Evolutionary conservation across 2,329 filamentous ascomycete species (phyloP), one percentile per base, ranked within the genome.

Genomic region (Aspergillus udagawae): DNA sequence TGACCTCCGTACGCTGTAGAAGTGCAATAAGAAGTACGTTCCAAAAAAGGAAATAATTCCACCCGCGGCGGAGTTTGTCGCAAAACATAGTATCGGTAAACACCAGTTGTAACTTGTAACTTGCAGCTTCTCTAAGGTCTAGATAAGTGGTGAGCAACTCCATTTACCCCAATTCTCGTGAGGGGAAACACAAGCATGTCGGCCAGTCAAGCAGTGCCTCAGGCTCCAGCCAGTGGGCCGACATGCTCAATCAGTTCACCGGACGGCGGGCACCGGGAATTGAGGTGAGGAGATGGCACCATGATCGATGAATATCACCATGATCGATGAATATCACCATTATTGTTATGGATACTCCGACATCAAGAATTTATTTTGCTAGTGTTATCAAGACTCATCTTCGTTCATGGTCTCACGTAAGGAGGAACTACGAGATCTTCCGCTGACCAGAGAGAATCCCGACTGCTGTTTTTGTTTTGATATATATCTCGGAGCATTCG

Each of bases 121-220:
- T 29, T 29, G 28, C 28, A 29, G 28, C 28, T 38, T 7, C 14
- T 38, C 12, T 38, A 7, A 17, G 32, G 32, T 14, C 14, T 6
- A 25, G 8, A 35, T 32, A 45, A 32, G 10, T 29, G 27, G 27
- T 42, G 48, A 49, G 35, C 41, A 14, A 42, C 51, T 47, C 41
- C 49, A 48, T 53, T 63, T 70, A 68, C 68, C 65, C 68, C 67
- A 67, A 70, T 54, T 66, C 51, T 55, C 61, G 67, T 70, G 68
- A 70, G 68, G 68, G 67, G 68, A 67, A 67, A 56, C 21, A 55
- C 14, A 45, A 29, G 32, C 52, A 52, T 48, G 38, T 44, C 8
- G 29, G 49, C n/a, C 49, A 52, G 27, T 20, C 38, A 25, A 12
- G n/a, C 2, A 23, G 23, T 27, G 53, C 61, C 61, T 61, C 57